phyloP scores from a whole-genome alignment of 352 stramenopile species.

The Bremia lactucae region DNA sequence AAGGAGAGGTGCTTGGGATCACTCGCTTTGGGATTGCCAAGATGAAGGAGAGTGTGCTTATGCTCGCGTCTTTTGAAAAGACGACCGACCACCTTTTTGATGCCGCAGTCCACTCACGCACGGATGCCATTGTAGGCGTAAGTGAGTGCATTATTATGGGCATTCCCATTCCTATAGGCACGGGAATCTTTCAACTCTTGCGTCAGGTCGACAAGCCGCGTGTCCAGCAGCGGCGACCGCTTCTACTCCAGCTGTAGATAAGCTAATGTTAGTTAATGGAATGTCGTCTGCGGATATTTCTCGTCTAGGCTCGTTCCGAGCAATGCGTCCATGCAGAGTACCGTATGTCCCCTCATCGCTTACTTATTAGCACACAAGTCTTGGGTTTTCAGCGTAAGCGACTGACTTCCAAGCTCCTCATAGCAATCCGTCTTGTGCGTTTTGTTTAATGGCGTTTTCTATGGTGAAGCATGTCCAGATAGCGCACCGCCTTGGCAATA shows the following conservation, averaged over 20 bases:
- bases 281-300: too few relatives aligned
- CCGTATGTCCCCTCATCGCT: too few relatives aligned
- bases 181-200: slow-evolving; percentile 96
- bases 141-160: slow-evolving; percentile 99
- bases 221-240: slow-evolving; percentile 49
- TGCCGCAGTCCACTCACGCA: slow-evolving; percentile 95
- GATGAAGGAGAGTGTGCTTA: slow-evolving; percentile 99
- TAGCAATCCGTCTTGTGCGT: too few relatives aligned
- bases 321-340: too few relatives aligned
- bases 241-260: slow-evolving; percentile 26
- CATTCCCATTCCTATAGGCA: slow-evolving; percentile 97
- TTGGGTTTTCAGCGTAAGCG: too few relatives aligned
- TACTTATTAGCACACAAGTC: too few relatives aligned
- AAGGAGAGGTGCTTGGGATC: slow-evolving; percentile 85
- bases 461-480: too few relatives aligned
- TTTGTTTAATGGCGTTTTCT: too few relatives aligned
- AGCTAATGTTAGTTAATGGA: too few relatives aligned
- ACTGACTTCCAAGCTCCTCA: too few relatives aligned
- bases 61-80: slow-evolving; percentile 99
- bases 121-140: slow-evolving; percentile 97
- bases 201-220: slow-evolving; percentile 69
- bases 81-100: slow-evolving; percentile 99
- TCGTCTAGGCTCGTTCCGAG: too few relatives aligned
- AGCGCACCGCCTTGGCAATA: too few relatives aligned
- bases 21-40: slow-evolving; percentile 98